Base-by-base conservation (phyloP, 2,329 filamentous ascomycete species). In the Taxawa tesnikishii region DNA sequence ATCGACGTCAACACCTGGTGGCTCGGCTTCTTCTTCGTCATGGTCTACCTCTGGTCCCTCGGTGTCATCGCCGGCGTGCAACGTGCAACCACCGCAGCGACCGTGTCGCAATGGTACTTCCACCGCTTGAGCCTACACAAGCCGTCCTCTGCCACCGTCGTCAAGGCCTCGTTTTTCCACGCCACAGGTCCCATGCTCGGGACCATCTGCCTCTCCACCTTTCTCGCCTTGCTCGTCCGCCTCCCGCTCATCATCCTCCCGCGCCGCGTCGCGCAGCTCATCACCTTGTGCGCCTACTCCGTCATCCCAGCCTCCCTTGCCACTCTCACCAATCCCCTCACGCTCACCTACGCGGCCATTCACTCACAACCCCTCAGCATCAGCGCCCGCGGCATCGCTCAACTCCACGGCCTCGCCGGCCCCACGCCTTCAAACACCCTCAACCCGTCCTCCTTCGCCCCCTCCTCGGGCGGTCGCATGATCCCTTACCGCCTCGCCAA, bases 51-150 rank as follows among this genome's bases (percentile, higher is more conserved):
- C 44, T 98, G 90, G 90, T 90, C 85, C 0, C 65, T 94, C 26
- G 81, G 82, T 3, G 74, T 96, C 36, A 76, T 93, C 51, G 79
- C 84, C 36, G 85, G 84, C 12, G 72, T 96, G 14, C 88, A 98
- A 54, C 78, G 90, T 37, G 79, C 83, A 14, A 90, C 87, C 11
- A 94, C 88, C 10, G 88, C 85, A 15, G 90, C 90, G 8, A 94
- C 88, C 1, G 88, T 96, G 15, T 93, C 84, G 25, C 90, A 98
- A 56, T 98, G 90, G 90, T 98, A 98, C 58, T 98, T 96, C 56
- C 88, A 96, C 56, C 83, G 90, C 40, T 81, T 92, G 46, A 75
- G 77, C 4, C 71, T 77, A 8, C 84, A 88, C 4, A 67, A 79
- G 6, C 77, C 85, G 3, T 76, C 83, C 1, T 87, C 84, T 1